Evolutionary conservation across 163 green algal species (phyloP), one percentile per base, ranked within the genome.

Genomic region (Chlorella variabilis): DNA sequence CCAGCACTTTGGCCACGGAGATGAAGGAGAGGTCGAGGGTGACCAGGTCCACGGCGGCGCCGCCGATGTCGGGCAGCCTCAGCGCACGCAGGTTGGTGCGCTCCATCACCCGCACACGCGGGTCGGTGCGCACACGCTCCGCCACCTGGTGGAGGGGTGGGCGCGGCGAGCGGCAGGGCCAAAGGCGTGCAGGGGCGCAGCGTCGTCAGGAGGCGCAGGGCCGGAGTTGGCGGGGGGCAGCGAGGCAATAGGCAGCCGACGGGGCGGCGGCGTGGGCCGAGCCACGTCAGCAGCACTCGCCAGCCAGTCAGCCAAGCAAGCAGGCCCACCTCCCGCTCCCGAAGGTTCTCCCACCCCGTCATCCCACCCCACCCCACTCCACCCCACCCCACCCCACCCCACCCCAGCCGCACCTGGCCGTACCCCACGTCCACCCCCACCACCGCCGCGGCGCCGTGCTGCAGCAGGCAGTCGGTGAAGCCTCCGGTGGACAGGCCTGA

Each of bases 21-120:
- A 99, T 99, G 90, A 99, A 99, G 23, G 94, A 98, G 31, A 99
- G 87, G 87, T 99, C 97, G 36, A 99, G 92, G 0, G 93, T 98
- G 45, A 95, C 92, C 0, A 99, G 65, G 62, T 98, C 89, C 31
- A 98, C 91, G 0, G n/a, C 61, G 17, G 5, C n/a, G 41, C 90
- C 88, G 1, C 88, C 86, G 54, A 99, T 80, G 56, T 93, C 74
- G 2, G 75, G n/a, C 29, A 83, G 80, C 17, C 80, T 86, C 61
- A 99, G 71, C 79, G 97, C 80, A 2, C 96, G 90, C 80, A 99
- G 81, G 87, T 99, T 99, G 54, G 93, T 98, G 18, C 94, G 89
- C 86, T 99, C 97, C 88, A 98, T 94, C 2, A 99, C 85, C 0
- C 91, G 90, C 49, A 99, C 91, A 0, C 92, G 80, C 1, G 86